Percentiles rank a stretch among this genome's conserved stretches.
phyloP scores from a whole-genome alignment of 1,284 basidiomycete species.

The Melanopsichium pennsylvanicum region DNA sequence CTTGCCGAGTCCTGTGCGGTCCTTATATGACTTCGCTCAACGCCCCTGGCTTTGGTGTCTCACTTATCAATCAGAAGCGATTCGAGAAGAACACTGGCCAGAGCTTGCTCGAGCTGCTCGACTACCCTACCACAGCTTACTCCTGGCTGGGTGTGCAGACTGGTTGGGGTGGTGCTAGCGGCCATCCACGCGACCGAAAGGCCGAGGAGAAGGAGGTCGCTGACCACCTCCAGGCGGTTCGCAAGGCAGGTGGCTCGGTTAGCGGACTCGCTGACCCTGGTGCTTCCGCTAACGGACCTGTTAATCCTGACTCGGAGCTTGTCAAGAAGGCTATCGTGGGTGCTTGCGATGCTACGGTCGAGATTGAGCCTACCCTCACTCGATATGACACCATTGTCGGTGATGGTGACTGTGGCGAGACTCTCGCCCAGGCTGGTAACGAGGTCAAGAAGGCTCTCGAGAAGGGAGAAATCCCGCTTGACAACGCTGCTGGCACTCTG shows the following conservation, averaged over 20 bases:
- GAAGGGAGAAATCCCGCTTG: constrained; percentile 52
- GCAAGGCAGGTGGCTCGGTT: constrained; percentile 57
- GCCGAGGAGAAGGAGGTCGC: constrained; percentile 58
- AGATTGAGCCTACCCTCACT: constrained; percentile 68
- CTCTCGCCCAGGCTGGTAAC: constrained; percentile 55
- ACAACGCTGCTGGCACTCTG: constrained; percentile 58
- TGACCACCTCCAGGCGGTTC: constrained; percentile 49
- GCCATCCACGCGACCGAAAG: constrained; percentile 57
- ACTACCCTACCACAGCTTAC: constrained; percentile 67
- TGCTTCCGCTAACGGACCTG: constrained; percentile 49
- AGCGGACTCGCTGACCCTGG: constrained; percentile 51
- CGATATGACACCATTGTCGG: constrained; percentile 68
- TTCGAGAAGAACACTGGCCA: constrained; percentile 62
- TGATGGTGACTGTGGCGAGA: constrained; percentile 65
- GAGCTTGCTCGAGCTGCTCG: constrained; percentile 67
- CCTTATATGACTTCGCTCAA: constrained; percentile 70
- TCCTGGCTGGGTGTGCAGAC: constrained; percentile 67
- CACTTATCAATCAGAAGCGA: constrained; percentile 68
- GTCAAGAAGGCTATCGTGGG: constrained; percentile 60
- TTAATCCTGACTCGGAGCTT: constrained; percentile 53
- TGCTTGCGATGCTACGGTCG: constrained; percentile 66
- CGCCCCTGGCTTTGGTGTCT: constrained; percentile 68
- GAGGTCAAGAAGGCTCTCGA: constrained; percentile 58
- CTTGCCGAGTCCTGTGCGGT: constrained; percentile 67
- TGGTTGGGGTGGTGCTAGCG: constrained; percentile 55